Conservation (phyloP, 179 eudicot genomes). For the Gypsophila paniculata region DNA sequence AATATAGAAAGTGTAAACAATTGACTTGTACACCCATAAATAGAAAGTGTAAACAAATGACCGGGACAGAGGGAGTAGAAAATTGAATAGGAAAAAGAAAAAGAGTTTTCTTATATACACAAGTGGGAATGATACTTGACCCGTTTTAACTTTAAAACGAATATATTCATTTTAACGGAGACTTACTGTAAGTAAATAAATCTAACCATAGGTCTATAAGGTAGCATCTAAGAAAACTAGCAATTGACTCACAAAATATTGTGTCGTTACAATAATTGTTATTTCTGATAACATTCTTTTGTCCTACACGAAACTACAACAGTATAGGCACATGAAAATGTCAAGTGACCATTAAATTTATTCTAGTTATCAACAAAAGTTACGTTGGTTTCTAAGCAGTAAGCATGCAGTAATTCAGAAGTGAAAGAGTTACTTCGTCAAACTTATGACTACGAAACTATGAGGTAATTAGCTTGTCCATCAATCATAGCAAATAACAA, state of each 20-base stretch:
- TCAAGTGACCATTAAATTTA: neutral
- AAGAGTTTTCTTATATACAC: too few relatives aligned
- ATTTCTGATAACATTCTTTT: constrained; percentile 6
- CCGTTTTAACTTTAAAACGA: too few relatives aligned
- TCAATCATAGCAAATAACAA: neutral
- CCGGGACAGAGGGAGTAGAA: too few relatives aligned
- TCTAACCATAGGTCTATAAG: neutral
- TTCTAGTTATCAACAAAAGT: neutral
- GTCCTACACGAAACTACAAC: constrained; percentile 8
- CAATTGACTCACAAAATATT: neutral
- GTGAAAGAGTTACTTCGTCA: neutral
- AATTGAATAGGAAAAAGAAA: too few relatives aligned
- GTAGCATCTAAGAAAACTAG: neutral
- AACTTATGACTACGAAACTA: neutral
- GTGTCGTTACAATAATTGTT: neutral
- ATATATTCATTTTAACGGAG: too few relatives aligned
- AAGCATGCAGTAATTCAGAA: neutral
- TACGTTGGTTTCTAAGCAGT: neutral
- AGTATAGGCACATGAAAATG: constrained; percentile 8
- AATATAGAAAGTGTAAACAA: too few relatives aligned
- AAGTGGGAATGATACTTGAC: too few relatives aligned
- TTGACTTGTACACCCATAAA: too few relatives aligned
- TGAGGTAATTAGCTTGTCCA: neutral
- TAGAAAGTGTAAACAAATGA: too few relatives aligned
- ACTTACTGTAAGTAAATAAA: too few relatives aligned